These are phyloP conservation scores for Dictyostelium purpureum DNA, from an alignment of 78 protist genomes.

Conservation along the genomic window DNA sequence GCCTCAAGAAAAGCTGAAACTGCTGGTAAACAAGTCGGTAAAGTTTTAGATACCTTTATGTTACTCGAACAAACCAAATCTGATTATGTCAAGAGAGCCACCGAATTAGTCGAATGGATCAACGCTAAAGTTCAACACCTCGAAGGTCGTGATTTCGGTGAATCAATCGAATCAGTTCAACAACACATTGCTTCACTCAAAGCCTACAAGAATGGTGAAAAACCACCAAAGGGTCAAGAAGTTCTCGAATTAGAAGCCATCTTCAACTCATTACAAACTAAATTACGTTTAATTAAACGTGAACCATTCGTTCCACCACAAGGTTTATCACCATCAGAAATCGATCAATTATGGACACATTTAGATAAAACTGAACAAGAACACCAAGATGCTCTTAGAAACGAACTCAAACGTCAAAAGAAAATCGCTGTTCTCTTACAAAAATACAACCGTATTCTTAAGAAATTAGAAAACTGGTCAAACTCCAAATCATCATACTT, in stretches of 20 bases:
- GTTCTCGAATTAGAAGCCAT: conserved; percentile 64
- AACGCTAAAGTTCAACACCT: conserved; percentile 1
- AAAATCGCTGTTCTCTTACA: conserved; percentile 39
- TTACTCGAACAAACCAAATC: conserved; percentile 75
- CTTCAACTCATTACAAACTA: conserved; percentile 62
- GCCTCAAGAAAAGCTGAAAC: conserved; percentile 65
- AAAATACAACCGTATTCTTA: conserved; percentile 73
- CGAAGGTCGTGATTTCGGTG: conserved; percentile 71
- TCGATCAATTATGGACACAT: conserved; percentile 38
- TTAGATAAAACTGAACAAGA: conserved; percentile 78
- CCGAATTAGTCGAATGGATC: conserved; percentile 53
- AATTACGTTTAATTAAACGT: conserved; percentile 68
- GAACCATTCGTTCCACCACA: conserved; percentile 76
- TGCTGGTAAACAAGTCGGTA: conserved; percentile 82
- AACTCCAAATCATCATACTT: conserved; percentile 18
- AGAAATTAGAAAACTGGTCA: conserved; percentile 68
- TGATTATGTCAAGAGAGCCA: conserved; percentile 72
- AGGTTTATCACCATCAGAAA: conserved; percentile 69
- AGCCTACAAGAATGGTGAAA: conserved; percentile 65
- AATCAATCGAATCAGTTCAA: conserved; percentile 77
- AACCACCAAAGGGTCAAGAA: conserved; percentile 80
- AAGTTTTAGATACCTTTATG: conserved; percentile 65
- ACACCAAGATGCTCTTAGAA: conserved; percentile 48
- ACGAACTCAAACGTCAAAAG: conserved; percentile 80
- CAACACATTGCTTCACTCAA: conserved; percentile 3